phyloP scores from a whole-genome alignment of 306 rosid genomes.

The Malus sylvestris region DNA sequence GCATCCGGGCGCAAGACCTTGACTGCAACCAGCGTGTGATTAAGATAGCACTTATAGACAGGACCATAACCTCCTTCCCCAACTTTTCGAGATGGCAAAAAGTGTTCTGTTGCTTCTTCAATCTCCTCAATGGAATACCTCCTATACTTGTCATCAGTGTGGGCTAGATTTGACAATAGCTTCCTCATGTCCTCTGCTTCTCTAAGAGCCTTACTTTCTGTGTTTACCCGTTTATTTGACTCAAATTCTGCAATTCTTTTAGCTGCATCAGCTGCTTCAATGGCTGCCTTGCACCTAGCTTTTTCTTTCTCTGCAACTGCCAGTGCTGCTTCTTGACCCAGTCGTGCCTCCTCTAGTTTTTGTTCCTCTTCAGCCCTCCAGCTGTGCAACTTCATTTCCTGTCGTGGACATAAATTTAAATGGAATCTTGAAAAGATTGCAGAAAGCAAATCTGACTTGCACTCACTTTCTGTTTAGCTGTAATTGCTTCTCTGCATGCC shows the following conservation, averaged over 20 bases:
- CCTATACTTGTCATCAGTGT: slow-evolving; percentile 53
- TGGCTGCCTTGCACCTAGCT: slow-evolving; percentile 63
- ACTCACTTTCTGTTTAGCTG: slow-evolving; percentile 66
- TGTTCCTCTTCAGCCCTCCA: slow-evolving; percentile 59
- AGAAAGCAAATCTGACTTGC: background rate
- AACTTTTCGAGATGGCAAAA: slow-evolving; percentile 53
- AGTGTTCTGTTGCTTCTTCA: slow-evolving; percentile 60
- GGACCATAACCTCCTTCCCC: slow-evolving; percentile 99
- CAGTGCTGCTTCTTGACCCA: slow-evolving; percentile 62
- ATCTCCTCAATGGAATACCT: slow-evolving; percentile 72
- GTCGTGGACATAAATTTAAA: background rate
- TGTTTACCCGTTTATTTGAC: slow-evolving; percentile 42
- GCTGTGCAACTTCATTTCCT: slow-evolving; percentile 55
- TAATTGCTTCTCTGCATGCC: slow-evolving; percentile 70
- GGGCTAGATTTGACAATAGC: slow-evolving; percentile 45
- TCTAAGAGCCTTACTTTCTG: slow-evolving; percentile 47
- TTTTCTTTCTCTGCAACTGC: slow-evolving; percentile 78
- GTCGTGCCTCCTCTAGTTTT: slow-evolving; percentile 55
- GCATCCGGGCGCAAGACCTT: slow-evolving; percentile 81
- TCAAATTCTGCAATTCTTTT: slow-evolving; percentile 66
- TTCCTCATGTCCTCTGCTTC: slow-evolving; percentile 68
- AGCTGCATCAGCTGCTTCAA: slow-evolving; percentile 76
- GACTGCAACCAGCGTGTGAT: slow-evolving; percentile 80
- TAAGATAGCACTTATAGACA: slow-evolving; percentile 59
- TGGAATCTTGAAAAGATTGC: background rate